Base-by-base conservation (phyloP, 305 asterid species). In the Fraxinus latifolia region DNA sequence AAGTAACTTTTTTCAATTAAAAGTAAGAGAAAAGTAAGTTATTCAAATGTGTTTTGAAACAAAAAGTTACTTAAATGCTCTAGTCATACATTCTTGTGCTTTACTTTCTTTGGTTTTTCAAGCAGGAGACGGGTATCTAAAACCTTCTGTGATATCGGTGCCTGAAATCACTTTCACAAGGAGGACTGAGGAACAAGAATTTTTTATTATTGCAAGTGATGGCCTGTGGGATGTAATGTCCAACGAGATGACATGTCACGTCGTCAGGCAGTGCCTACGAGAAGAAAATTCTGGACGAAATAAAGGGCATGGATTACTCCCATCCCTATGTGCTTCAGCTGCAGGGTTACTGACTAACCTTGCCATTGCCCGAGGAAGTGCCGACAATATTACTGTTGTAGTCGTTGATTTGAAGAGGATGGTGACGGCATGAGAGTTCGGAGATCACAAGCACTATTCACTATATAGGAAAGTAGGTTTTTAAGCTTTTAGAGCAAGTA, bases 221-320 rank as follows among this genome's bases (percentile, higher is more conserved):
- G 95, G 95, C 5, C 14, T 91, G 37, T 91, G 95, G 95, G 92
- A 89, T 60, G 91, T 86, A 19, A 34, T 91, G 37, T 37, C 94
- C 11, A 80, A 50, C 0, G 67, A 67, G 21, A 73, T 86, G 88
- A 87, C 88, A 0, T 88, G 91, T 72, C 44, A 55, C 0, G 89
- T 90, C n/a, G 84, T 79, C 1, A 83, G 79, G 1, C 77, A 80
- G 19, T 90, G 92, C 86, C 86, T 91, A 19, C 14, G 29, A 29
- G 80, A 3, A 31, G 82, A 86, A 53, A 27, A 34, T 39, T 58
- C 17, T 17, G 73, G 39, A 23, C 39, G 27, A 65, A 32, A 39
- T 12, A 84, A 32, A 72, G 78, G 77, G 44, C 8, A 9, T 3
- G 77, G 55, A 0, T 23, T 15, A 7, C 76, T 72, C 75, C 77